Conservation (phyloP, 2,329 filamentous ascomycete species). For the Aspergillus calidoustus region DNA sequence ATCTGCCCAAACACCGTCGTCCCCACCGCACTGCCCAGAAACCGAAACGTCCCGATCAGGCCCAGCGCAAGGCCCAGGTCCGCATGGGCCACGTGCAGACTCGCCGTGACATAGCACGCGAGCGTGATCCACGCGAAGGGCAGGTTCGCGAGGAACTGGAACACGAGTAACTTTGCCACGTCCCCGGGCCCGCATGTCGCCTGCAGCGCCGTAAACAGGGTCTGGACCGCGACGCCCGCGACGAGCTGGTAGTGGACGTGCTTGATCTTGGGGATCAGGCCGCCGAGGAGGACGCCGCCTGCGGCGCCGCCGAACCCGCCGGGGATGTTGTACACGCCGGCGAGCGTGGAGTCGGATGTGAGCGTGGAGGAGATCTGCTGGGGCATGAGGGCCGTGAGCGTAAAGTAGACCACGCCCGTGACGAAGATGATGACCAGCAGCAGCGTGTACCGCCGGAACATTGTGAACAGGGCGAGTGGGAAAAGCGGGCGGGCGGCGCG, state of each 20-base stretch:
- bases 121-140: conserved; percentile 1
- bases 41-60: not conserved
- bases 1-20: conserved; percentile 1
- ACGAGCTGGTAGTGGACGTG: not conserved
- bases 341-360: not conserved
- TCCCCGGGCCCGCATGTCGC: not conserved
- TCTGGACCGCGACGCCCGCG: not conserved
- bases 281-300: not conserved
- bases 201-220: not conserved
- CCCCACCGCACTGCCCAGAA: not conserved
- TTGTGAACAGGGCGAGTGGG: not conserved
- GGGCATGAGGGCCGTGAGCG: not conserved
- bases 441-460: not conserved
- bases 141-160: conserved; percentile 1
- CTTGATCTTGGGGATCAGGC: not conserved
- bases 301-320: not conserved
- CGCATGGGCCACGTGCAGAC: not conserved
- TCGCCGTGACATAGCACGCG: not conserved
- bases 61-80: conserved; percentile 5
- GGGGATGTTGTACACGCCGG: not conserved
- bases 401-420: not conserved
- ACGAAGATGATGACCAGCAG: conserved; percentile 1
- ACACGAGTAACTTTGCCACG: not conserved
- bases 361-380: not conserved
- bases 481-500: not conserved